Base-by-base conservation (phyloP, 1,284 basidiomycete species). In the Vanrija sp. region DNA sequence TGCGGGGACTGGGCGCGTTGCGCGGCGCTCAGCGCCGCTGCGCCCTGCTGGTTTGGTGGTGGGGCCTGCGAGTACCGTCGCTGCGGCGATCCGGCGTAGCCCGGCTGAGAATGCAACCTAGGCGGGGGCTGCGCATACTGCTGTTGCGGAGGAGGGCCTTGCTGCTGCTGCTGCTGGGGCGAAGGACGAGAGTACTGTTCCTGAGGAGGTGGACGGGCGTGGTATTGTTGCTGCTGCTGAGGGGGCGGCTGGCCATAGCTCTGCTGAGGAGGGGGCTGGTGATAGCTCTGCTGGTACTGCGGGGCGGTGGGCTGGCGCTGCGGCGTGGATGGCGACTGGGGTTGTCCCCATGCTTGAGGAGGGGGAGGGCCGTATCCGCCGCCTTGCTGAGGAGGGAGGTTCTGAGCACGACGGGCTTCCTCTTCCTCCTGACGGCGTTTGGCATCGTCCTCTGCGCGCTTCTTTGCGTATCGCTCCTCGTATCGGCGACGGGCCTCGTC, bases 401-500 rank as follows among this genome's bases (percentile, higher is more conserved):
- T 44, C 26, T 43, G 34, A 14, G 38, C 45, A 9, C 42, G 49
- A 19, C 29, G 23, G 6, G 45, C 57, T 28, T 55, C 54, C 6
- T 54, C 54, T 15, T 52, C 57, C 57, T 46, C 65, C 57, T 50
- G 38, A 10, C 29, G 21, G 14, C 52, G 49, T 49, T 57, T 62
- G 5, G 65, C 67, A 51, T 66, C 68, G 19, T 71, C 70, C 55
- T 72, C 70, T 18, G 63, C 65, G 46, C 58, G 61, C 54, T 73
- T 75, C 57, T 62, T 67, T 3, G 67, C 66, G 55, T 75, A 75
- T 44, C 73, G 55, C 64, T 75, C 73, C 51, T 75, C 73, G 55
- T 75, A 75, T 55, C 73, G 62, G 34, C 73, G 64, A 45, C 69
- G 64, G 5, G 73, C 73, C 57, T 75, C 73, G 52, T 70, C 71